Base-by-base conservation (phyloP, 2,329 filamentous ascomycete genomes). In the Colletotrichum horii region DNA sequence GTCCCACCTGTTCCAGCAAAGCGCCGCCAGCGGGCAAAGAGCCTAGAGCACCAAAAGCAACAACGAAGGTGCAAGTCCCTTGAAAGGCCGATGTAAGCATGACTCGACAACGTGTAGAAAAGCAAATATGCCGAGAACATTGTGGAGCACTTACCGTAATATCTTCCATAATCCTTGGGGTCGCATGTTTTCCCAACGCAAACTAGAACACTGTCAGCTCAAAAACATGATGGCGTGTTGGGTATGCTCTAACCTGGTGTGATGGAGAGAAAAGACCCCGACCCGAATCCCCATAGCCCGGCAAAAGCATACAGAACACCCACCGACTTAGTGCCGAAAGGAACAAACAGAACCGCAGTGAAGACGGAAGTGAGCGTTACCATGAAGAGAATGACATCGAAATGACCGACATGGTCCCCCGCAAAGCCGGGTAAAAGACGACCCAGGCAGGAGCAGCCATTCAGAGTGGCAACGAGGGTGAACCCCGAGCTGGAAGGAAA, bases 161-260 rank as follows among this genome's bases (percentile, higher is more conserved):
- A 68, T n/a, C 74, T 52, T 11, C 74, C 87, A 75, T 88, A 89
- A 22, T 88, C 84, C 72, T 88, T 85, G 0, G 86, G 84, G 3
- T 85, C 81, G 71, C 87, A 89, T 0, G 87, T 82, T 66, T 88
- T 85, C 1, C 86, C 87, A 24, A 88, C 82, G 67, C 88, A 89
- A 0, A 88, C 87, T 58, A 82, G 5, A 12, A 30, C 9, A 48
- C 8, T 4, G 26, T 48, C 16, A 38, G 8, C 43, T 16, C 36
- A 16, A n/a, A 48, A 11, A 1, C 11, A 28, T 22, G 5, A 52
- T 8, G 7, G 1, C 7, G 7, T 28, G 15, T 2, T 64, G 2
- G 14, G 12, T 11, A 38, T 77, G 24, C 36, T 14, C 43, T 58
- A 16, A 81, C 80, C 80, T 60, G 81, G 82, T 2, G 84, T 83